Percentiles rank a stretch among this genome's conserved stretches.
These are phyloP conservation scores for Metroxylon sagu DNA, from an alignment of 176 grass and related monocot species.

Conservation along the genomic window DNA sequence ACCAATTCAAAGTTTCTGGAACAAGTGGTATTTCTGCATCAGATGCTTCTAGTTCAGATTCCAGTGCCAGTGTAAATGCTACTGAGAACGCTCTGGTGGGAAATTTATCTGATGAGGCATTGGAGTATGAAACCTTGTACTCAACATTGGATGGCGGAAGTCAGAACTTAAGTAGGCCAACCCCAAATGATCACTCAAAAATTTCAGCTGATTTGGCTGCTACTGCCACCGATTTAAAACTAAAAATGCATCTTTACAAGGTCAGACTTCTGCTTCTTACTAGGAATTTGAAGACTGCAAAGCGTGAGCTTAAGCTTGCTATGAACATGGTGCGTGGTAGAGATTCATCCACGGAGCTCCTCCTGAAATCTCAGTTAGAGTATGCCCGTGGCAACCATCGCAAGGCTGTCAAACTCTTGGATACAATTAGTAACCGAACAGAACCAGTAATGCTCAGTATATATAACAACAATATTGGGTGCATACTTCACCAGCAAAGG, in stretches of 20 bases:
- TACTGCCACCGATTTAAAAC: conserved; percentile 64
- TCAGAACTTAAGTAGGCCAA: conserved; percentile 35
- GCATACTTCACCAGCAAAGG: conserved; percentile 85
- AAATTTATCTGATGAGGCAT: conserved; percentile 58
- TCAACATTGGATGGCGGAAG: conserved; percentile 49
- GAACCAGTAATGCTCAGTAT: conserved; percentile 57
- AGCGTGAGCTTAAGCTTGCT: conserved; percentile 83
- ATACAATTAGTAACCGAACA: conserved; percentile 61
- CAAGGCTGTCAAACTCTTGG: conserved; percentile 86
- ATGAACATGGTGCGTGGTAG: conserved; percentile 95
- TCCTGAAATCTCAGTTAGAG: conserved; percentile 88
- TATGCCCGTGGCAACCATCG: conserved; percentile 78
- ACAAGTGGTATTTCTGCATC: conserved; percentile 40
- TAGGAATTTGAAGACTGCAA: conserved; percentile 82
- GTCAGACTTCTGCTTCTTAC: conserved; percentile 69
- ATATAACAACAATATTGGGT: conserved; percentile 88
- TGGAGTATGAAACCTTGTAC: conserved; percentile 76
- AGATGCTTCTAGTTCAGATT: conserved; percentile 39
- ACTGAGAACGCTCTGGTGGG: conserved; percentile 38
- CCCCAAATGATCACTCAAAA: conserved; percentile 55
- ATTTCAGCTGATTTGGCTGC: conserved; percentile 60
- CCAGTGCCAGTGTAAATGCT: conserved; percentile 1
- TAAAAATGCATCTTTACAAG: conserved; percentile 85
- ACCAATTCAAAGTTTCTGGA: conserved; percentile 38
- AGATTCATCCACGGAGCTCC: conserved; percentile 85